phyloP scores from a whole-genome alignment of 2,329 filamentous ascomycete species.

The Talaromyces atroroseus region DNA sequence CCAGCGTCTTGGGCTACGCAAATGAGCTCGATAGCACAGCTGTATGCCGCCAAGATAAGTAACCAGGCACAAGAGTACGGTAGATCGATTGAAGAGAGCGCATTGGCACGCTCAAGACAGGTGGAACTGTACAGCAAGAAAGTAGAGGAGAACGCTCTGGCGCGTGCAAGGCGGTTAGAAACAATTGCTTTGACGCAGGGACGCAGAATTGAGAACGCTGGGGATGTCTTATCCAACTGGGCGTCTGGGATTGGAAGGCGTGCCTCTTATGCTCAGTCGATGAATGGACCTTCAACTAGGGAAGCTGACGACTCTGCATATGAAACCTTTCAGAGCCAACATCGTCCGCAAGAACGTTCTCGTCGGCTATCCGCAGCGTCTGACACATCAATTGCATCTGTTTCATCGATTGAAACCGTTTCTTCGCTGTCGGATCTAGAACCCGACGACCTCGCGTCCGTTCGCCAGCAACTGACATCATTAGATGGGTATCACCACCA shows the following conservation, averaged over 20 bases:
- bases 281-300: background rate
- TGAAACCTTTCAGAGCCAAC: background rate
- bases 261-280: background rate
- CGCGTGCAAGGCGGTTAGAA: slow-evolving; percentile 25
- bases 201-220: slow-evolving; percentile 22
- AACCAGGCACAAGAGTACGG: slow-evolving; percentile 33
- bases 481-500: slow-evolving; percentile 32
- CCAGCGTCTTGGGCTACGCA: slow-evolving; percentile 30
- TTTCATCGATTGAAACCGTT: slow-evolving; percentile 34
- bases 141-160: slow-evolving; percentile 13
- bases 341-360: background rate
- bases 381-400: slow-evolving; percentile 24
- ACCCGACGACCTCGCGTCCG: slow-evolving; percentile 30
- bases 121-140: slow-evolving; percentile 31
- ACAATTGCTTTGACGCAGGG: slow-evolving; percentile 20
- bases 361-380: slow-evolving; percentile 28
- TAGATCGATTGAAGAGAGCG: slow-evolving; percentile 35
- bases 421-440: slow-evolving; percentile 34
- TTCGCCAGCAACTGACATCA: slow-evolving; percentile 31
- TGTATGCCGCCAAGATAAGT: slow-evolving; percentile 35
- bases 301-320: background rate
- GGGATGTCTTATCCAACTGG: slow-evolving; percentile 13
- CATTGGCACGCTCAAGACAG: slow-evolving; percentile 32
- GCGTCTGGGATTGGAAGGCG: slow-evolving; percentile 7
- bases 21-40: slow-evolving; percentile 33